phyloP scores from a whole-genome alignment of 768 basidiomycete species.

The Cystofilobasidium bisporidii region DNA sequence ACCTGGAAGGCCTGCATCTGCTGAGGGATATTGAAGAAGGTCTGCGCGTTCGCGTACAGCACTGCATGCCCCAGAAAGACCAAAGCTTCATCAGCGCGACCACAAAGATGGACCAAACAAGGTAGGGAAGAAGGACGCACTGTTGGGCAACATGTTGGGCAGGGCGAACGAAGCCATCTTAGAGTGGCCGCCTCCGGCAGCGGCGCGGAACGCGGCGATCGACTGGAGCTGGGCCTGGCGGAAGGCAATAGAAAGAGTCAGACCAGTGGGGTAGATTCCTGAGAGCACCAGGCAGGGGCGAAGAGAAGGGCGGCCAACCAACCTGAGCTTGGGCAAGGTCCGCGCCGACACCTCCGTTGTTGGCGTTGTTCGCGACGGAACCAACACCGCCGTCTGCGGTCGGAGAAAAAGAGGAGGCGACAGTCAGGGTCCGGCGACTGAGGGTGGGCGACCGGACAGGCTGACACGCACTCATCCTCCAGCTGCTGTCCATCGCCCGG shows the following conservation, averaged over 20 bases:
- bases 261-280: not conserved
- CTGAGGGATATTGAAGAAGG: slow-evolving; percentile 64
- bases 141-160: slow-evolving; percentile 80
- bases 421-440: no score
- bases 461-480: slow-evolving; percentile 78
- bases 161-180: slow-evolving; percentile 87
- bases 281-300: not conserved
- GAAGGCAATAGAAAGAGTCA: not conserved
- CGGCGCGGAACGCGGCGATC: slow-evolving; percentile 91
- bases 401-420: not conserved
- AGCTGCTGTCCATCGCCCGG: slow-evolving; percentile 46
- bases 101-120: no score
- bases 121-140: not conserved
- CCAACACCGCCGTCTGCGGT: slow-evolving; percentile 29
- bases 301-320: not conserved
- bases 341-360: slow-evolving; percentile 39
- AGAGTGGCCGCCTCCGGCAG: slow-evolving; percentile 69
- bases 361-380: slow-evolving; percentile 19
- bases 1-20: slow-evolving; percentile 88
- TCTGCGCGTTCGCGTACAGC: slow-evolving; percentile 34
- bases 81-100: no score
- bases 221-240: slow-evolving; percentile 85
- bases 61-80: no score
- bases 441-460: no score
- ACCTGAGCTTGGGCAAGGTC: slow-evolving; percentile 76